Base-by-base conservation (phyloP, 2,329 filamentous ascomycete species). In the Phialophora macrospora region DNA sequence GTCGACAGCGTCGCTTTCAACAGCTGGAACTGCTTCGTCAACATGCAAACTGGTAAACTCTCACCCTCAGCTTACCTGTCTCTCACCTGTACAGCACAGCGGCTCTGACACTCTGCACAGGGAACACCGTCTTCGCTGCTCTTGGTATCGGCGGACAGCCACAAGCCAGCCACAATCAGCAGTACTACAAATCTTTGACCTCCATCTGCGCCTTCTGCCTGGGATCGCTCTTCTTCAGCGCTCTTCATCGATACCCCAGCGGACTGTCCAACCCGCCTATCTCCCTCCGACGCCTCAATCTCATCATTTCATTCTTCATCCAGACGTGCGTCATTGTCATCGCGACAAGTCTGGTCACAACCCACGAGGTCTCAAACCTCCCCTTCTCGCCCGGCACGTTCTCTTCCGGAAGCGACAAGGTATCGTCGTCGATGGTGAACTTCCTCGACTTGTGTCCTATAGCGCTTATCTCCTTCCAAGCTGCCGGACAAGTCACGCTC, bases 1-100 rank as follows among this genome's bases (percentile, higher is more conserved):
- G 79, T 80, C 57, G 80, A 82, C 67, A 78, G 78, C 64, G 77
- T 78, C 48, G 77, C 79, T 11, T 81, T 80, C 73, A 80, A 79
- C 69, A 78, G 79, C 14, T 81, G 80, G 79, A 78, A 76, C 34
- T 81, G 79, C 66, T 82, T 82, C 72, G 73, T 81, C 48, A 78
- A 78, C 60, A 81, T 82, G 80, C 80, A 82, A 67, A 81, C 80
- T 2, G 80, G 80, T 80, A 76, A 30, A 73, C 38, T 67, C 22
- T 17, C 34, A 17, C 34, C 17, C 24, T 28, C 28, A 46, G n/a
- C 60, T 41, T 22, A 52, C 62, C 1, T 56, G 38, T 14, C 12
- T 32, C 30, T 54, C 34, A 14, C 51, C 48, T 20, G 52, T 41
- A 55, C 14, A 17, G 52, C 51, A 17, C 32, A n/a, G 14, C 51